Evolutionary conservation across 495 filamentous ascomycete genomes (phyloP).

Genomic region (Articulospora tetracladia): DNA sequence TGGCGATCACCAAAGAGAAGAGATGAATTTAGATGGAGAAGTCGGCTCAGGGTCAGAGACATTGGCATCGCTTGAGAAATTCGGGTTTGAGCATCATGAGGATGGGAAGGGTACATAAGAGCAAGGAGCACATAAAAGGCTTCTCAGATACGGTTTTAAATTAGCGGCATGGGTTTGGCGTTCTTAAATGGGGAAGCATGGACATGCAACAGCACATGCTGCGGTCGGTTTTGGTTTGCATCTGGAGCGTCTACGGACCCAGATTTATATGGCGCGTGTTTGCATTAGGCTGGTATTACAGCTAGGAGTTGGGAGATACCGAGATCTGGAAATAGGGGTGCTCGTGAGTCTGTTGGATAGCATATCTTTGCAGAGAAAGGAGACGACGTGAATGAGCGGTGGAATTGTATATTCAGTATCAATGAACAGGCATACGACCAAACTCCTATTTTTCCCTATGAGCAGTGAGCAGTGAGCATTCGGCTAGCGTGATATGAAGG

Average conservation of each 20-base stretch:
- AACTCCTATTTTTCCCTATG: too few species aligned
- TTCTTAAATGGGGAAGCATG: neutral
- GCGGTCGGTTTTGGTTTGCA: neutral
- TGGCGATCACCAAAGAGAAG: neutral
- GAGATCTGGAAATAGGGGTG: neutral
- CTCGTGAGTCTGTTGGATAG: too few species aligned
- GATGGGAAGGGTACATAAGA: neutral
- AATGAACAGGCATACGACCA: too few species aligned
- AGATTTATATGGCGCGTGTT: neutral
- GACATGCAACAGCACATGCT: neutral
- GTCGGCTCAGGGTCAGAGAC: neutral
- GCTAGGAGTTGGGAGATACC: neutral
- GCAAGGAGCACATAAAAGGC: neutral
- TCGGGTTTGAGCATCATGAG: neutral
- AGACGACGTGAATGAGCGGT: too few species aligned
- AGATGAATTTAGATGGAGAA: neutral
- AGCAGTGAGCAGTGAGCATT: too few species aligned
- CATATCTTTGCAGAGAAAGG: too few species aligned
- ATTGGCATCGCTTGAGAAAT: neutral
- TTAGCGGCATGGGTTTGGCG: constrained; percentile 6
- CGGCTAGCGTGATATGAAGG: too few species aligned
- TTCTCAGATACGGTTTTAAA: neutral
- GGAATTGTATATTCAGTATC: too few species aligned
- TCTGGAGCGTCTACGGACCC: constrained; percentile 24
- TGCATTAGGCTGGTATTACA: neutral